These are phyloP conservation scores for Meyerozyma sp. DNA, from an alignment of 1,139 yeast genomes.

Conservation along the genomic window DNA sequence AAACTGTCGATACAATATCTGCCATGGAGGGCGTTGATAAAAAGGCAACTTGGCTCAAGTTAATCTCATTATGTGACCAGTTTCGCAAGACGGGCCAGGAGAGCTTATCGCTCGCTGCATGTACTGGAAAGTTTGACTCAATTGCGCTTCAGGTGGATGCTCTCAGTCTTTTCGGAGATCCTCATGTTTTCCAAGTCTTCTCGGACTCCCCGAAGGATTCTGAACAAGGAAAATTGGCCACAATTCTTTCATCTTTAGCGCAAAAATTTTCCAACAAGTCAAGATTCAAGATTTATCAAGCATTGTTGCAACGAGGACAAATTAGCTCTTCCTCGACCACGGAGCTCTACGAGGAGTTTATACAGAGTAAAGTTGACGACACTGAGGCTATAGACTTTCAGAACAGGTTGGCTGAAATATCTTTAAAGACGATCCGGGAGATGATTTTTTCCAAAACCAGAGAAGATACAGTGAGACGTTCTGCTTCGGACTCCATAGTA, in stretches of 20 bases:
- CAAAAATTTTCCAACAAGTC: constrained; percentile 23
- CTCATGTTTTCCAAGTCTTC: too few species aligned
- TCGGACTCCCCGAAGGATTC: background rate
- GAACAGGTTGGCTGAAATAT: background rate
- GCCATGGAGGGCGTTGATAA: constrained; percentile 1
- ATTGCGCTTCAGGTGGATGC: constrained; percentile 29
- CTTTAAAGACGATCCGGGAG: background rate
- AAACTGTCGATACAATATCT: constrained; percentile 2
- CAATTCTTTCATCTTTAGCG: constrained; percentile 18
- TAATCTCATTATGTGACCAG: constrained; percentile 63
- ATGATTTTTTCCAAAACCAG: background rate
- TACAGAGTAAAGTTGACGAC: constrained; percentile 17
- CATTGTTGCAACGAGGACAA: constrained; percentile 8
- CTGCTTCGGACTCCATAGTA: background rate
- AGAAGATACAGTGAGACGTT: background rate
- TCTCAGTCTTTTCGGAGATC: constrained; percentile 24
- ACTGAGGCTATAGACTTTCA: constrained; percentile 11
- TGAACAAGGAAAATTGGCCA: constrained; percentile 15
- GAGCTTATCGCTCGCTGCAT: constrained; percentile 16
- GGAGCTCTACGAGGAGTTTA: constrained; percentile 14
- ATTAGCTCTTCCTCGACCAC: constrained; percentile 15
- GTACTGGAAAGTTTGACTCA: background rate
- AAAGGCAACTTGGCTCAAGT: constrained; percentile 43
- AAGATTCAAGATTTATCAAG: constrained; percentile 16
- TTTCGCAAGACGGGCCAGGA: constrained; percentile 56